A percentile compares a stretch with the other conserved stretches of the same genome.
Evolutionary conservation across 768 basidiomycete genomes (phyloP).

Genomic region (Boletus barrowsii): DNA sequence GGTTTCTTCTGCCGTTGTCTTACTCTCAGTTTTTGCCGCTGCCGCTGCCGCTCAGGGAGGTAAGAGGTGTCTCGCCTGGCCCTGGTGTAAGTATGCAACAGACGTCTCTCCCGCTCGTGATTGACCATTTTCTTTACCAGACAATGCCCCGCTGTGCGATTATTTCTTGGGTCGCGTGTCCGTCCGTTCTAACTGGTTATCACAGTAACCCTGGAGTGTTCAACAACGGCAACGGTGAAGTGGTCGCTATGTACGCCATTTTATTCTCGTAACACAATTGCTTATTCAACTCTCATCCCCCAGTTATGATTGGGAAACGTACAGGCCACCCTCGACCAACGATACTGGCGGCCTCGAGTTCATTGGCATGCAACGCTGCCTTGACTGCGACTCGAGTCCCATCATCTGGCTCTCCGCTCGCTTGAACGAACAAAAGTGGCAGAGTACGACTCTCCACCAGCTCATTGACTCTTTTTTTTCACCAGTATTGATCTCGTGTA

Average conservation of each 20-base stretch:
- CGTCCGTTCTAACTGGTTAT: background rate
- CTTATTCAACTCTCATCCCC: background rate
- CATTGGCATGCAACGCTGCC: constrained; percentile 39
- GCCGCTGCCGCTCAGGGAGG: constrained; percentile 25
- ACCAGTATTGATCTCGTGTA: background rate
- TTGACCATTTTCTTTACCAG: constrained; percentile 13
- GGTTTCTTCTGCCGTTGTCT: constrained; percentile 14
- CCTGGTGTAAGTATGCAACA: constrained; percentile 27
- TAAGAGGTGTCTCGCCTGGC: constrained; percentile 38
- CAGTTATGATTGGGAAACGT: constrained; percentile 40
- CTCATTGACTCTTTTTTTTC: background rate
- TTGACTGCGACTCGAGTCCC: constrained; percentile 36
- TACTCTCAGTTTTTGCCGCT: constrained; percentile 16
- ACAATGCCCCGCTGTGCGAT: constrained; percentile 31
- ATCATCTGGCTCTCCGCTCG: constrained; percentile 30
- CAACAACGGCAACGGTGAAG: constrained; percentile 34
- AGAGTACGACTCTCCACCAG: constrained; percentile 20
- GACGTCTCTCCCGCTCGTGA: background rate
- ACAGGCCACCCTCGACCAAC: constrained; percentile 32
- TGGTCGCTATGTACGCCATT: constrained; percentile 31
- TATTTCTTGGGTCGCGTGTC: background rate
- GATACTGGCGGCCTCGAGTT: constrained; percentile 37
- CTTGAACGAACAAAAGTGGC: constrained; percentile 30
- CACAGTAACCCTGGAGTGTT: constrained; percentile 28
- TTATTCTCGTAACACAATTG: background rate